Conservation (phyloP, 2,329 filamentous ascomycete species). For the Penicillium sp. region DNA sequence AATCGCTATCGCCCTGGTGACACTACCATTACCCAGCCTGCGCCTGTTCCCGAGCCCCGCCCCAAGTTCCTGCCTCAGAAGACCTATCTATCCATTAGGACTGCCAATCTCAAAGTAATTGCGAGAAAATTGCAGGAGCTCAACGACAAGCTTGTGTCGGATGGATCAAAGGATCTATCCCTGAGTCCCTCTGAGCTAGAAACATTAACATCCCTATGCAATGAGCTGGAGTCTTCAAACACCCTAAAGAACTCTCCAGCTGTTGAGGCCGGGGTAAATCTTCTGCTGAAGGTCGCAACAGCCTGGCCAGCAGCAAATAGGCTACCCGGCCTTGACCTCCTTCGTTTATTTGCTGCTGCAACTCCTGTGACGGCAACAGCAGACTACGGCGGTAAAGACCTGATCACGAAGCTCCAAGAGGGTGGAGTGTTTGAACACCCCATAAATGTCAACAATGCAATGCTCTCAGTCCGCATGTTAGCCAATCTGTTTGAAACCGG, state of each 20-base stretch:
- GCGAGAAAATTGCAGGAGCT: slow-evolving; percentile 77
- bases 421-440: slow-evolving; percentile 64
- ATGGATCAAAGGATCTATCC: slow-evolving; percentile 73
- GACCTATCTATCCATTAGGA: slow-evolving; percentile 76
- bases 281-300: slow-evolving; percentile 74
- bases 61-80: slow-evolving; percentile 76
- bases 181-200: slow-evolving; percentile 74
- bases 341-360: slow-evolving; percentile 78
- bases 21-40: slow-evolving; percentile 43
- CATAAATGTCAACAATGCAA: slow-evolving; percentile 77
- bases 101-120: slow-evolving; percentile 72
- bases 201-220: slow-evolving; percentile 64
- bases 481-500: slow-evolving; percentile 82
- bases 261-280: slow-evolving; percentile 60
- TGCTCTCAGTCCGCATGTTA: slow-evolving; percentile 82
- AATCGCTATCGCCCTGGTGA: slow-evolving; percentile 79
- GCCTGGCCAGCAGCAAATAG: slow-evolving; percentile 81
- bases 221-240: slow-evolving; percentile 61
- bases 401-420: slow-evolving; percentile 65
- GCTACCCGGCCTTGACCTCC: slow-evolving; percentile 81
- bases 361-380: slow-evolving; percentile 69
- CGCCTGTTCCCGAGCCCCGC: slow-evolving; percentile 44
- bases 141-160: slow-evolving; percentile 70
- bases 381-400: slow-evolving; percentile 57
- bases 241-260: slow-evolving; percentile 51